Evolutionary conservation across 169 alveolate species (phyloP).

Genomic region (Plasmodium berghei): DNA sequence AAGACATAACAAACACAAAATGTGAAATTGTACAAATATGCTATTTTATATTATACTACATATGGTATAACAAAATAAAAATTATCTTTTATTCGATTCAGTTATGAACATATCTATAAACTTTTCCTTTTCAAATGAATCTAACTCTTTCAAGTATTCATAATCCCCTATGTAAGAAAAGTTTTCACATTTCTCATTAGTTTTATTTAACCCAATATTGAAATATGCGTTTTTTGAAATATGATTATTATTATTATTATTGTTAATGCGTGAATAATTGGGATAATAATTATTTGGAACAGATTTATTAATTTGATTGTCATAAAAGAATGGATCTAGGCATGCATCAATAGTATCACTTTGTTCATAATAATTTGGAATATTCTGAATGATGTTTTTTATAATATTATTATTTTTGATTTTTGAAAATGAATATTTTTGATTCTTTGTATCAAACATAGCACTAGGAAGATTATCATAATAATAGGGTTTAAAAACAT

Average conservation of each 20-base stretch:
- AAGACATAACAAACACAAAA: no score
- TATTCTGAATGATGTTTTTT: neutral
- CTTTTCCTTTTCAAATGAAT: constrained; percentile 32
- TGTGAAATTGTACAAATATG: neutral
- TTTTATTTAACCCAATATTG: constrained; percentile 24
- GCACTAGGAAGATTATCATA: constrained; percentile 75
- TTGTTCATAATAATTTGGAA: neutral
- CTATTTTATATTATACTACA: neutral
- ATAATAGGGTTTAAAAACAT: constrained; percentile 64
- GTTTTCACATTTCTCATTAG: constrained; percentile 20
- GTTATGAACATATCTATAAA: constrained; percentile 63
- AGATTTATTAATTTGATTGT: neutral
- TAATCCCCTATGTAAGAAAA: constrained; percentile 18
- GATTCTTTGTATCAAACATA: constrained; percentile 5
- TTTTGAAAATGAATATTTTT: constrained; percentile 8
- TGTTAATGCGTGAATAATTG: neutral
- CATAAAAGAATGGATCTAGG: constrained; percentile 28
- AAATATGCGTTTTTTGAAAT: constrained; percentile 27
- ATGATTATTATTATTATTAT: neutral
- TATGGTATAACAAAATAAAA: neutral
- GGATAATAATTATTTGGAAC: neutral
- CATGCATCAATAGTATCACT: constrained; percentile 3
- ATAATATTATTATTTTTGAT: neutral
- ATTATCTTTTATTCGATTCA: constrained; percentile 9
- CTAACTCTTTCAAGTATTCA: constrained; percentile 18